Base-by-base conservation (phyloP, 2,329 filamentous ascomycete genomes). In the Paraconiothyrium sp. region DNA sequence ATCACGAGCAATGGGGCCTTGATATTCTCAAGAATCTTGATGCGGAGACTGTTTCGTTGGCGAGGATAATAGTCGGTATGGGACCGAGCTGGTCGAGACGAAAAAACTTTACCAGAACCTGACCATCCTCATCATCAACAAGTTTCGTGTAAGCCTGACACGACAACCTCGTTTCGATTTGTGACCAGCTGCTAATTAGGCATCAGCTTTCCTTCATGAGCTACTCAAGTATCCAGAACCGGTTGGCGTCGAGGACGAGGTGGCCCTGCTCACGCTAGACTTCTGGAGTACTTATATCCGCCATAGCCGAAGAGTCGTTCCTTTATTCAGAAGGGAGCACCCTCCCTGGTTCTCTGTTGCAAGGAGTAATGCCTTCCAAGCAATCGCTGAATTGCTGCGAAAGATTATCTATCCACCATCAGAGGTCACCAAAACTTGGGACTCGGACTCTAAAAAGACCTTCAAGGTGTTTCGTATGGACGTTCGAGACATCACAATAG, bases 201-300 rank as follows among this genome's bases (percentile, higher is more conserved):
- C 32, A 11, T 55, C 24, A 78, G 76, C 73, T 9, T 85, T 83
- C 37, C 81, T 92, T n/a, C 87, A 86, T 62, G 87, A 88, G 4
- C 83, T 95, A 5, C 81, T 94, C 27, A 84, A 84, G 22, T 86
- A 88, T 13, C 82, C 88, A 13, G 91, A 92, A 1, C 85, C 88
- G 68, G 87, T 90, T 1, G 88, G 89, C 1, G 86, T 86, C 4
- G 91, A 94, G 58, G 91, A 95, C 70, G 89, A 88, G 65, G 87
- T 93, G 11, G 93, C 92, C 58, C 86, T 91, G 0, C 86, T 88
- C 1, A 87, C 89, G 0, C 84, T 94, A 14, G 92, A 95, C 70
- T 94, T 95, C 74, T 95, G 92, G 92, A 90, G 87, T 20, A 89
- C 87, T 0, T 93, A 90, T 73, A 6, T 92, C 93, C 77, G 86